Percentiles rank a stretch among this genome's conserved stretches.
phyloP scores from a whole-genome alignment of 1,284 basidiomycete genomes.

The Ganoderma leucocontextum region DNA sequence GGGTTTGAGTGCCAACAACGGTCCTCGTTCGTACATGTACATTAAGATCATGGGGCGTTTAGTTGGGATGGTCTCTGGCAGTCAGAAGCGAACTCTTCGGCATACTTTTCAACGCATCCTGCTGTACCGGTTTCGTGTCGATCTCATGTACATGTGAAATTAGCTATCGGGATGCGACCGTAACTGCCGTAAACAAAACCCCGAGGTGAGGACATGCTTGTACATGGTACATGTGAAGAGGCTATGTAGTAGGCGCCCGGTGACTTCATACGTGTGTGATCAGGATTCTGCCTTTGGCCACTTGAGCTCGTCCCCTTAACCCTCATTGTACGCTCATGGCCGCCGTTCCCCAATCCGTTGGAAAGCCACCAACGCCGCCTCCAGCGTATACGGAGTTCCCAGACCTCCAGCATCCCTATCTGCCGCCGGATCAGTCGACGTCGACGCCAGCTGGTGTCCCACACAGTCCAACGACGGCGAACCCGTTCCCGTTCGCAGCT shows the following conservation, averaged over 20 bases:
- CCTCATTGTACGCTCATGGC: conserved; percentile 23
- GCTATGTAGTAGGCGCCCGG: not conserved
- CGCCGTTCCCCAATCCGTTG: conserved; percentile 22
- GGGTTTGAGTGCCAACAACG: too few relatives aligned
- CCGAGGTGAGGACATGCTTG: not conserved
- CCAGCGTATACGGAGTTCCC: conserved; percentile 40
- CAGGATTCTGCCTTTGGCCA: not conserved
- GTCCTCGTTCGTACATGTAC: too few relatives aligned
- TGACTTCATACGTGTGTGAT: conserved; percentile 20
- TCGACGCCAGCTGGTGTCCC: conserved; percentile 20
- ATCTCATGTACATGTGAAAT: too few relatives aligned
- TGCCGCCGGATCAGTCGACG: conserved; percentile 21
- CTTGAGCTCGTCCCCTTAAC: not conserved
- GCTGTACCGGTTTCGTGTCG: too few relatives aligned
- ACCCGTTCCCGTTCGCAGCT: conserved; percentile 28
- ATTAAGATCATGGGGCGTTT: too few relatives aligned
- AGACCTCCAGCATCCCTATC: conserved; percentile 23
- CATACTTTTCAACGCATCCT: too few relatives aligned
- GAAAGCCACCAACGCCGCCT: conserved; percentile 39
- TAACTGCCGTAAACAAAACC: not conserved
- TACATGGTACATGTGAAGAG: too few relatives aligned
- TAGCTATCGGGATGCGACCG: not conserved
- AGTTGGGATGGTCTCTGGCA: too few relatives aligned
- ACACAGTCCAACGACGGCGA: conserved; percentile 17
- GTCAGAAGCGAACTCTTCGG: too few relatives aligned